These are phyloP conservation scores for Cupressus sempervirens DNA, from an alignment of 75 land plant species.

Conservation along the genomic window DNA sequence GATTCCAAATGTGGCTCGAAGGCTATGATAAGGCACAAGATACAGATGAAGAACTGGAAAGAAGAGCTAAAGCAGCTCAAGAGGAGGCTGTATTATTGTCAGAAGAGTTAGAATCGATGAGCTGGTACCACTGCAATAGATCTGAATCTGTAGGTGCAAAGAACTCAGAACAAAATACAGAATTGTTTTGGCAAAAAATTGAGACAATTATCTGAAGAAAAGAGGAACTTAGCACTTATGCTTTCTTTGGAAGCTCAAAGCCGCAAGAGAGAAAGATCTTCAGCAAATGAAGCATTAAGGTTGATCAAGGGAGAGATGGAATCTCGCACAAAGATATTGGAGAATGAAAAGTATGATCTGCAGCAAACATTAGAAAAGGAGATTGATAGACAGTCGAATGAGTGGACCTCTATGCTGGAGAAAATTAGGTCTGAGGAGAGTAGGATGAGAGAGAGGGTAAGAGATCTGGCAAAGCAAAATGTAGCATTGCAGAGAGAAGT, in stretches of 20 bases:
- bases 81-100: constrained; percentile 27
- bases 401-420: constrained; percentile 61
- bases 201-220: constrained; percentile 45
- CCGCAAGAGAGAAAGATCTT: constrained; percentile 50
- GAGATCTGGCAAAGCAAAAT: constrained; percentile 86
- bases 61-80: constrained; percentile 37
- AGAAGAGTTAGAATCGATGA: constrained; percentile 19
- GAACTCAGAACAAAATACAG: constrained; percentile 12
- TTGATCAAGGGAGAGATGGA: constrained; percentile 44
- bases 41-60: constrained; percentile 21
- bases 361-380: constrained; percentile 55
- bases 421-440: constrained; percentile 67
- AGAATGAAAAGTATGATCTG: constrained; percentile 68
- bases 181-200: constrained; percentile 39
- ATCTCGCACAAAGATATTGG: constrained; percentile 39
- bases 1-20: neutral
- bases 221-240: constrained; percentile 46
- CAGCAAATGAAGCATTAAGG: constrained; percentile 39
- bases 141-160: constrained; percentile 23
- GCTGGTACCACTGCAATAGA: neutral
- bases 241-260: constrained; percentile 41
- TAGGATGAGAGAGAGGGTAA: constrained; percentile 70
- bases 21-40: constrained; percentile 11
- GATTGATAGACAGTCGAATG: constrained; percentile 67
- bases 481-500: constrained; percentile 79